These are phyloP conservation scores for Elsinoe necatrix DNA, from an alignment of 2,329 filamentous ascomycete genomes.

Conservation along the genomic window DNA sequence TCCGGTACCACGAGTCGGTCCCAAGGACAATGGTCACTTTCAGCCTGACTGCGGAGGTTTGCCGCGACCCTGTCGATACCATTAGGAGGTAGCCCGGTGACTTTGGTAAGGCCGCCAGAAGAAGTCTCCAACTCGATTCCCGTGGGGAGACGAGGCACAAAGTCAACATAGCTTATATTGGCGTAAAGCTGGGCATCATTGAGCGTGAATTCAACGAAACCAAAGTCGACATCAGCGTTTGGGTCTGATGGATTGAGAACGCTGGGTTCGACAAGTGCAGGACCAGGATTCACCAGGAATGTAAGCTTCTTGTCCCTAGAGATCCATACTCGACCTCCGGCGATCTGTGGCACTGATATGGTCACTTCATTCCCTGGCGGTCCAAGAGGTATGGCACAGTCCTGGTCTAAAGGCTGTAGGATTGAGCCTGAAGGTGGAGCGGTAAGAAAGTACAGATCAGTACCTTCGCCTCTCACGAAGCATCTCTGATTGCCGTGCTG, in stretches of 20 bases:
- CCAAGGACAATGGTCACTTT: conserved; percentile 53
- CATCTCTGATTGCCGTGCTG: conserved; percentile 28
- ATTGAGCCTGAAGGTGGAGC: conserved; percentile 24
- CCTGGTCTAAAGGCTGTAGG: conserved; percentile 27
- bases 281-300: conserved; percentile 31
- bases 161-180: conserved; percentile 31
- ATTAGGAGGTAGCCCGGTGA: conserved; percentile 53
- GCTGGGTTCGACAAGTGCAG: conserved; percentile 42
- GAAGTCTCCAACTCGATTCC: conserved; percentile 32
- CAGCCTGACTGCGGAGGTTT: conserved; percentile 48
- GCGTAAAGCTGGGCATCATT: conserved; percentile 40
- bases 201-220: conserved; percentile 39
- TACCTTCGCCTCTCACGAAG: conserved; percentile 29
- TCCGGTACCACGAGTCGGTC: conserved; percentile 47
- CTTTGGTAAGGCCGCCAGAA: conserved; percentile 33
- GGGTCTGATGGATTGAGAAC: conserved; percentile 33
- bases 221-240: conserved; percentile 36
- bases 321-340: conserved; percentile 34
- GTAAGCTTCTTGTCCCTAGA: conserved; percentile 28
- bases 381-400: conserved; percentile 31
- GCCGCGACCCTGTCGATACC: conserved; percentile 51
- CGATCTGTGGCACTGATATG: conserved; percentile 31
- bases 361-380: conserved; percentile 26
- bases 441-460: conserved; percentile 29
- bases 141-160: conserved; percentile 35